Evolutionary conservation across 2,329 filamentous ascomycete genomes (phyloP).

Genomic region (Ophiostoma ulmi): DNA sequence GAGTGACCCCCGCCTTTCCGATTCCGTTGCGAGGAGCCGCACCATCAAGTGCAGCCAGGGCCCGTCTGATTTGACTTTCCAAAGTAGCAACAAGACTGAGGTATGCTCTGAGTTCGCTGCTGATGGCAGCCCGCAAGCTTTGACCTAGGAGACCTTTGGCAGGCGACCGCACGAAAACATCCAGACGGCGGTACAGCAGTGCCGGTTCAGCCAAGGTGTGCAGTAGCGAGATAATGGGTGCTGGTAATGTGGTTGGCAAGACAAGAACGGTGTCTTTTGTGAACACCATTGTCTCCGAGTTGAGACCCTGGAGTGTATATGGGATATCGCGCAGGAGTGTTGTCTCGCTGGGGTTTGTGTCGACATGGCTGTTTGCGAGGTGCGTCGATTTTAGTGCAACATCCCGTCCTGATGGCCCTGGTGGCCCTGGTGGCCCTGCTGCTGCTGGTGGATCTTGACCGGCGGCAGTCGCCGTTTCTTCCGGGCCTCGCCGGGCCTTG

Average conservation of each 20-base stretch:
- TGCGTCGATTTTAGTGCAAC: conserved; percentile 54
- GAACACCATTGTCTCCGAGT: conserved; percentile 79
- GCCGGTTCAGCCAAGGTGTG: conserved; percentile 90
- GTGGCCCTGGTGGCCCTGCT: conserved; percentile 26
- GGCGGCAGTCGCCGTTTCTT: conserved; percentile 31
- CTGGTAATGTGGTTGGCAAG: conserved; percentile 71
- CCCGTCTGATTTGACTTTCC: conserved; percentile 84
- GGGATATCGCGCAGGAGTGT: conserved; percentile 73
- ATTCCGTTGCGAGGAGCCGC: conserved; percentile 63
- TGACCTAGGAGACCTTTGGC: conserved; percentile 84
- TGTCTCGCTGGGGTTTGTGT: conserved; percentile 59
- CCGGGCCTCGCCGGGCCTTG: conserved; percentile 36
- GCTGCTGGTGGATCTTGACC: conserved; percentile 29
- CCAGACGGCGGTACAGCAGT: conserved; percentile 76
- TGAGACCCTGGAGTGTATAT: conserved; percentile 87
- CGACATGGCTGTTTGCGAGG: conserved; percentile 52
- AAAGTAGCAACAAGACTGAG: conserved; percentile 84
- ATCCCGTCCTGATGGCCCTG: conserved; percentile 33
- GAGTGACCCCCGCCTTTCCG: conserved; percentile 81
- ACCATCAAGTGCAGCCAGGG: conserved; percentile 68
- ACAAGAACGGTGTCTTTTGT: conserved; percentile 62
- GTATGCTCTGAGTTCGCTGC: conserved; percentile 80
- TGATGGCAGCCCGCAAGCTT: conserved; percentile 82
- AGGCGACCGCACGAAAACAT: conserved; percentile 73
- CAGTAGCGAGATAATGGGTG: conserved; percentile 79